Evolutionary conservation across 2,329 filamentous ascomycete genomes (phyloP), one percentile per base, ranked within the genome.

Genomic region (Scopulariopsis brevicaulis): DNA sequence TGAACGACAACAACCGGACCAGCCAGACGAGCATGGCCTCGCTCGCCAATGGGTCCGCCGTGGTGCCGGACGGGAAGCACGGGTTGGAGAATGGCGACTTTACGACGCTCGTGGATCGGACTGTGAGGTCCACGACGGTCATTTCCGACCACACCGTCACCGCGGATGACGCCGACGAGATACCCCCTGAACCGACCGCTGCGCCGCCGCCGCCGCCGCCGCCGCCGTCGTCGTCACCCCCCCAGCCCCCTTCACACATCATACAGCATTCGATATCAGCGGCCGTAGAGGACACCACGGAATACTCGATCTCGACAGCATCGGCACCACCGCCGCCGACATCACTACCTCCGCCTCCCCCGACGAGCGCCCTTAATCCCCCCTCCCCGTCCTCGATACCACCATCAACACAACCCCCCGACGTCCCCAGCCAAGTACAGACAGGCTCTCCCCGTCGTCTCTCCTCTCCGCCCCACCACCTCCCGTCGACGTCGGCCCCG

Each of bases 391-490:
- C 54, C 12, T 20, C 28, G 22, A 24, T 14, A 24, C 56, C 34
- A 24, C 57, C 25, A 73, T 24, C 46, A 14, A 15, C 12, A 6
- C 46, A 24, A 11, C 3, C 46, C 20, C 20, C 22, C 46, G 46
- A 50, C 20, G 5, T 22, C 46, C 46, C n/a, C 12, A 24, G 20
- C n/a, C 46, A 24, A 10, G n/a, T 11, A 22, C 46, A 5, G 24
- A 3, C 46, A 24, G 22, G 24, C 6, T 50, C 46, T 1, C 22
- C 77, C 20, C 81, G 87, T 60, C 77, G 84, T 66, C 83, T 85
- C 63, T 87, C 86, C 4, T 84, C 85, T 2, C 84, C 87, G 11
- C 77, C 85, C 55, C 66, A 81, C 65, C 82, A 83, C n/a, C 40
- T 46, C 72, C 71, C 28, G 68, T 71, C 56, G 65, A 68, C 73